Conservation (phyloP, 1,284 basidiomycete species). For the Ganoderma multipileum region DNA sequence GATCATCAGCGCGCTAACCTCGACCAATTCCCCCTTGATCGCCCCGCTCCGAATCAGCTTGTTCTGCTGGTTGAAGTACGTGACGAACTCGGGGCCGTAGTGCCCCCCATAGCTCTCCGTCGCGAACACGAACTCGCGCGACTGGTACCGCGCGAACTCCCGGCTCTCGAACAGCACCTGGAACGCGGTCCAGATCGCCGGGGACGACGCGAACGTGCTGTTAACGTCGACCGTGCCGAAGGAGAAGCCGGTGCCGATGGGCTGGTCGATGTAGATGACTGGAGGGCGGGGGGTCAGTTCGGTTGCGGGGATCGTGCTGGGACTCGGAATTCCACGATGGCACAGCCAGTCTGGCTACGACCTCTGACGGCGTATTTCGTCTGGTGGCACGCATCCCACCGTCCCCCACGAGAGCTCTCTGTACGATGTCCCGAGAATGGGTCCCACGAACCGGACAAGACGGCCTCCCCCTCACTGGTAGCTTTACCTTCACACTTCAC, state of each 20-base stretch:
- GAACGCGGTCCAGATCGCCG: conserved; percentile 67
- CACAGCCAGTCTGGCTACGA: no score
- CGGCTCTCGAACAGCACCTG: conserved; percentile 72
- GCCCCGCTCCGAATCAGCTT: conserved; percentile 52
- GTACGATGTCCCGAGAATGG: no score
- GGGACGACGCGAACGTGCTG: conserved; percentile 59
- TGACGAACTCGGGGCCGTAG: conserved; percentile 69
- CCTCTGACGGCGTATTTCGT: no score
- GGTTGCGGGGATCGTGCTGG: no score
- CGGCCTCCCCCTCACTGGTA: no score
- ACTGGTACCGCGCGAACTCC: conserved; percentile 63
- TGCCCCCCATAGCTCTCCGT: conserved; percentile 77
- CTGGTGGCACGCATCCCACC: no score
- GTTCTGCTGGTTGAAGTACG: conserved; percentile 74
- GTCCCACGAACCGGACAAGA: no score
- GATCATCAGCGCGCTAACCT: conserved; percentile 51
- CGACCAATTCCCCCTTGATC: conserved; percentile 45
- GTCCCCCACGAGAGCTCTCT: no score
- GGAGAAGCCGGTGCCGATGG: conserved; percentile 73
- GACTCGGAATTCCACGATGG: no score
- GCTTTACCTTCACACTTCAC: no score
- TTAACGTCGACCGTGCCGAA: conserved; percentile 62
- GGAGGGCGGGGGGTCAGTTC: not conserved
- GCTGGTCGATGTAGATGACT: conserved; percentile 83
- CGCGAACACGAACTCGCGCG: conserved; percentile 68